Base-by-base conservation (phyloP, 108 stramenopile species). In the Cyclotella distinguenda region DNA sequence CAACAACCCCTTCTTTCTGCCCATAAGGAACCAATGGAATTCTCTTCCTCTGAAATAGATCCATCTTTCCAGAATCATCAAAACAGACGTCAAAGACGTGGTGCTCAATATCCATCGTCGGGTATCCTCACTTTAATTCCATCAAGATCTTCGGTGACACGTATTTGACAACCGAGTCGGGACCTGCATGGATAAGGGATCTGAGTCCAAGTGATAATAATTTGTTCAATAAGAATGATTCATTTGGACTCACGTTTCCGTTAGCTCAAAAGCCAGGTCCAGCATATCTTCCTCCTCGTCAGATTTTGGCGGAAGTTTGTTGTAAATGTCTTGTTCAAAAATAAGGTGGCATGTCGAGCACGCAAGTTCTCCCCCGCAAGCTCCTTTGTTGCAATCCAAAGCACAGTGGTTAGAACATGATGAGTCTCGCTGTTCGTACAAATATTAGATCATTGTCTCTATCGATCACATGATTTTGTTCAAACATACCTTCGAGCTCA, bases 241-340 rank as follows among this genome's bases (percentile, higher is more conserved):
- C 0, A 34, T 22, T 26, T 26, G 56, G 19, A 92, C 91, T 85
- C 52, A 88, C 84, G 98, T 99, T 50, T 97, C 96, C 0, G 96
- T 96, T 9, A 99, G 82, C 63, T 95, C 97, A 71, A 94, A 96
- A 2, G 98, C 98, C 46, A 99, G 80, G 80, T 99, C 98, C 47
- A 99, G 77, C 98, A 99, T 99, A 73, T 99, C 98, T 15, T 97
- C 97, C 75, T 99, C 98, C 59, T 98, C 98, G 47, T 94, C 91
- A 25, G 85, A 67, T 70, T 89, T 96, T 40, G 78, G 67, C 10
- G 95, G 95, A 8, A 99, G 88, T 34, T 73, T 68, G 45, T 92
- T 90, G 72, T 86, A 99, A 35, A 88, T 71, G 19, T 84, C 93
- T 72, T 89, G 60, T 56, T 95, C 91, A 59, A 98, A 89, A 10